A percentile compares a stretch with the other conserved stretches of the same genome.
phyloP scores from a whole-genome alignment of 768 basidiomycete genomes.

The Agrocybe pediades region DNA sequence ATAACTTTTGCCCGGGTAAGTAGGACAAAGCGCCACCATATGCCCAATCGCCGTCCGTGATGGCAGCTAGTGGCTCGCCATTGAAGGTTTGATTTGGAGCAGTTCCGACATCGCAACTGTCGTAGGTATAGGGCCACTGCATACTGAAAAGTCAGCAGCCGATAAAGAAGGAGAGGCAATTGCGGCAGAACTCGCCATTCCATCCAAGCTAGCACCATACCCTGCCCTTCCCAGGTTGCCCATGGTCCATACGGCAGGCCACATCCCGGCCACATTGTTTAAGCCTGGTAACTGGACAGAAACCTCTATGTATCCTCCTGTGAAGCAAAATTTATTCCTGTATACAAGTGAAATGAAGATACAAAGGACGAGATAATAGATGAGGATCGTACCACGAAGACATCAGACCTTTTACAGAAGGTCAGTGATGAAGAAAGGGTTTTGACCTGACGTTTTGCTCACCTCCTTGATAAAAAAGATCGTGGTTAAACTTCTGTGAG shows the following conservation, averaged over 20 bases:
- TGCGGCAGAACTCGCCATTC: conserved; percentile 52
- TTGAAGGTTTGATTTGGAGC: conserved; percentile 78
- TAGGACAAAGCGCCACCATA: conserved; percentile 57
- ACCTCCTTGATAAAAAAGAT: conserved; percentile 72
- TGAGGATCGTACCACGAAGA: conserved; percentile 5
- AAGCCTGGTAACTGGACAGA: conserved; percentile 70
- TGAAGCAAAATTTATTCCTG: conserved; percentile 91
- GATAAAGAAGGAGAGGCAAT: background rate
- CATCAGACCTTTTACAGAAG: conserved; percentile 8
- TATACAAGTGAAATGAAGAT: background rate
- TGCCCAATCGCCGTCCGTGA: conserved; percentile 54
- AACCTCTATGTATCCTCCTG: conserved; percentile 75
- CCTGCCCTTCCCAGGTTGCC: conserved; percentile 75
- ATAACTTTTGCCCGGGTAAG: conserved; percentile 79
- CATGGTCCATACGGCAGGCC: conserved; percentile 86
- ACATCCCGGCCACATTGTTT: conserved; percentile 64
- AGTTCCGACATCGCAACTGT: conserved; percentile 87
- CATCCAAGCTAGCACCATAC: conserved; percentile 83
- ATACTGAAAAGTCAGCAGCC: background rate
- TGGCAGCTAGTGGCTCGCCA: conserved; percentile 68
- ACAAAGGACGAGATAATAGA: background rate
- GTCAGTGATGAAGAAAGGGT: background rate
- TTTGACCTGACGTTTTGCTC: conserved; percentile 32
- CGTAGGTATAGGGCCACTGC: conserved; percentile 85
- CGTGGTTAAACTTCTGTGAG: conserved; percentile 60